These are phyloP conservation scores for Diaporthe australafricana DNA, from an alignment of 2,329 filamentous ascomycete species.

Conservation along the genomic window DNA sequence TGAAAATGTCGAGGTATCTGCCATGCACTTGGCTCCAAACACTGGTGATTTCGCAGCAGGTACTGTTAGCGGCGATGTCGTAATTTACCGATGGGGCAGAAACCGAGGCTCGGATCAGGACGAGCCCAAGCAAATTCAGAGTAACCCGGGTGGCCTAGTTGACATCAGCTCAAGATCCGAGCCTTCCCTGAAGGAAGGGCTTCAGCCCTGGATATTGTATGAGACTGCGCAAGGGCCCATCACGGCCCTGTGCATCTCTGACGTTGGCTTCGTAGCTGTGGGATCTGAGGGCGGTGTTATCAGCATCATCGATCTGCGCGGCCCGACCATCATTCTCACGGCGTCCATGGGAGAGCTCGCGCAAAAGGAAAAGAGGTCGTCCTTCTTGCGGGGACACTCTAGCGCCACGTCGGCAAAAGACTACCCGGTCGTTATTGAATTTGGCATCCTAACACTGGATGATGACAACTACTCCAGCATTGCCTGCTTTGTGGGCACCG, in stretches of 20 bases:
- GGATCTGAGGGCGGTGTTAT: constrained; percentile 87
- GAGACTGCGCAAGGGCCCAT: constrained; percentile 87
- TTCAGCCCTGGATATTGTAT: constrained; percentile 81
- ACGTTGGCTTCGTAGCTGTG: constrained; percentile 90
- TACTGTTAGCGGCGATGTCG: constrained; percentile 83
- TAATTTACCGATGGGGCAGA: constrained; percentile 87
- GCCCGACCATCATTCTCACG: constrained; percentile 85
- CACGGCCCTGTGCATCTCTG: constrained; percentile 84
- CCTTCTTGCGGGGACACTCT: constrained; percentile 72
- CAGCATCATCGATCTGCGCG: constrained; percentile 87
- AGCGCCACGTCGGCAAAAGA: constrained; percentile 67
- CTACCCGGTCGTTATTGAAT: constrained; percentile 86
- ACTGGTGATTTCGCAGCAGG: constrained; percentile 90
- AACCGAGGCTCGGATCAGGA: constrained; percentile 80
- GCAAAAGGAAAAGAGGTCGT: constrained; percentile 80
- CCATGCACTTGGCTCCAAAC: constrained; percentile 82
- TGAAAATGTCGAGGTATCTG: constrained; percentile 79
- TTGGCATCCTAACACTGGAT: constrained; percentile 92
- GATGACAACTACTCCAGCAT: constrained; percentile 97
- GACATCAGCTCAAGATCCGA: constrained; percentile 81
- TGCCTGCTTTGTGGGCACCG: constrained; percentile 90
- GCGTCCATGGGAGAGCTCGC: constrained; percentile 78
- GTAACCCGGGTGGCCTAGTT: constrained; percentile 77
- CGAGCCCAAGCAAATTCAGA: constrained; percentile 59
- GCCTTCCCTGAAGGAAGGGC: constrained; percentile 73